phyloP scores from a whole-genome alignment of 1,139 yeast species.

The Debaryomycetaceae sp. region DNA sequence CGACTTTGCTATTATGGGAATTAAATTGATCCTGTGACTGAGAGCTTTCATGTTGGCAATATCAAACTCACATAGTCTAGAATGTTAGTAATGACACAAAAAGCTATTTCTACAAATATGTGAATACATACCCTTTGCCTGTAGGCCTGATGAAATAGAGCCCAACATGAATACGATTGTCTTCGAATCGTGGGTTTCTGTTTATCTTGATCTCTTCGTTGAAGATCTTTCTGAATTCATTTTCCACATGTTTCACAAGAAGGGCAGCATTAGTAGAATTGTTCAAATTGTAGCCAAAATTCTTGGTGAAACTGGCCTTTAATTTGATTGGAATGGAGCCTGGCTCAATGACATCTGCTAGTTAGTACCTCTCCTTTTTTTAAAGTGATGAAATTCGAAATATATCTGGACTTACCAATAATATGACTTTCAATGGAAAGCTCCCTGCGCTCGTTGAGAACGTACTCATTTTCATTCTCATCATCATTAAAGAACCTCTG shows the following conservation, averaged over 20 bases:
- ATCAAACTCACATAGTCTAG: conserved; percentile 35
- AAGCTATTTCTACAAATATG: background rate
- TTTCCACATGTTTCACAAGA: conserved; percentile 49
- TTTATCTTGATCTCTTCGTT: conserved; percentile 59
- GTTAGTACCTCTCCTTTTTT: background rate
- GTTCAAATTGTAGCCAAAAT: conserved; percentile 35
- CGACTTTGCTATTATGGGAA: conserved; percentile 56
- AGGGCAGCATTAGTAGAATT: conserved; percentile 19
- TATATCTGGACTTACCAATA: conserved; percentile 9
- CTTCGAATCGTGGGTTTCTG: conserved; percentile 51
- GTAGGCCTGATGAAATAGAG: conserved; percentile 59
- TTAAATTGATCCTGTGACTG: conserved; percentile 49
- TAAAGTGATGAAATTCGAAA: background rate
- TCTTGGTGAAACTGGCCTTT: conserved; percentile 21
- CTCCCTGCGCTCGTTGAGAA: conserved; percentile 3
- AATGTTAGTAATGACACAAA: conserved; percentile 8
- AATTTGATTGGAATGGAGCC: conserved; percentile 22
- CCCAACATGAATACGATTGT: conserved; percentile 62
- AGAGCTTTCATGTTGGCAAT: conserved; percentile 49
- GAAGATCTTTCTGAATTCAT: conserved; percentile 52
- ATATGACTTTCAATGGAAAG: conserved; percentile 11
- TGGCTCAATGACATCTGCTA: conserved; percentile 13
- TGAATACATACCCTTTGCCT: conserved; percentile 37
- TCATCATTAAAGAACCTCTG: conserved; percentile 10
- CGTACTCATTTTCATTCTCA: conserved; percentile 1